Percentiles rank a stretch among this genome's conserved stretches.
Evolutionary conservation across 345 rosid genomes (phyloP).

Genomic region (Gossypium arboreum): DNA sequence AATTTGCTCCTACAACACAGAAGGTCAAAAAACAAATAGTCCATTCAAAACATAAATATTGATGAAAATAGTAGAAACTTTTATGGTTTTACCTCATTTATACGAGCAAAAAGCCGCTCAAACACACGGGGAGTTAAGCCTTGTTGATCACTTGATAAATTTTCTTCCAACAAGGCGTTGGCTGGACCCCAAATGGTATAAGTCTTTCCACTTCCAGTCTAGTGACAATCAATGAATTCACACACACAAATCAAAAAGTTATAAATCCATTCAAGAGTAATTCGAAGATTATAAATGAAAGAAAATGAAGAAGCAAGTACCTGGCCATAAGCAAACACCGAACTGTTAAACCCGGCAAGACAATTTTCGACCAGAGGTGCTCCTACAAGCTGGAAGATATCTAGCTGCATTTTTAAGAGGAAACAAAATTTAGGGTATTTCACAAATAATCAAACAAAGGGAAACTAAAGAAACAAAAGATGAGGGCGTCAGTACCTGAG

Average conservation of each 20-base stretch:
- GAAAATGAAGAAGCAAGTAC: constrained; percentile 29
- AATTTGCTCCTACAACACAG: constrained; percentile 66
- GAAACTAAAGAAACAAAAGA: neutral
- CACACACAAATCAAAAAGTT: neutral
- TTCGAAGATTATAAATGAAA: constrained; percentile 4
- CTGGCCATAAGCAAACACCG: constrained; percentile 99
- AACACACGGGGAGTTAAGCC: constrained; percentile 95
- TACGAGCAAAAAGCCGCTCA: constrained; percentile 68
- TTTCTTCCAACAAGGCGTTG: constrained; percentile 65
- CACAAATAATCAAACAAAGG: neutral
- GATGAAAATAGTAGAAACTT: constrained; percentile 15
- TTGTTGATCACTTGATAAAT: constrained; percentile 59
- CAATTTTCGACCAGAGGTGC: constrained; percentile 93
- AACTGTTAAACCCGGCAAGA: constrained; percentile 94
- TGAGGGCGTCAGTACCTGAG: constrained; percentile 45
- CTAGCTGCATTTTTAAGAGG: constrained; percentile 42
- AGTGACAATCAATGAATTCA: constrained; percentile 21
- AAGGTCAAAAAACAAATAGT: constrained; percentile 8
- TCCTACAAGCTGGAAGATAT: constrained; percentile 84
- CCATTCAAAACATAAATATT: constrained; percentile 7
- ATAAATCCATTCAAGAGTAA: neutral
- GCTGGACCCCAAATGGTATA: constrained; percentile 99
- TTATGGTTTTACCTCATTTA: constrained; percentile 72
- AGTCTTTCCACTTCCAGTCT: constrained; percentile 98
- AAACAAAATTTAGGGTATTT: neutral